Percentiles rank a stretch among this genome's conserved stretches.
Conservation (phyloP, 2,329 filamentous ascomycete genomes). For the Aspergillus calidoustus region DNA sequence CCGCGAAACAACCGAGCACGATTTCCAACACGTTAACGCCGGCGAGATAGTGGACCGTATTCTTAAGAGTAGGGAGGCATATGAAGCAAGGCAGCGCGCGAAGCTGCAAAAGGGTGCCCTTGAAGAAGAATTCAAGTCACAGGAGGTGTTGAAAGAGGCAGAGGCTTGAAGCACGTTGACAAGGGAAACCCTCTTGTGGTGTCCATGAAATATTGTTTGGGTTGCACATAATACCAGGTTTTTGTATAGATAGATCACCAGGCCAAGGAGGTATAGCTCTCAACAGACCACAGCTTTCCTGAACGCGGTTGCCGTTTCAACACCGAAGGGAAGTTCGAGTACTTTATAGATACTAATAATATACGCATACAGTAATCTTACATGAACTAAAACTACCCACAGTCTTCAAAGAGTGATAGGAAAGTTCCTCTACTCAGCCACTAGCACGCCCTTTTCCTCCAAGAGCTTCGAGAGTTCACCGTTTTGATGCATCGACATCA, state of each 20-base stretch:
- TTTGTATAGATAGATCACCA: neutral
- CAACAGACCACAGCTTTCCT: neutral
- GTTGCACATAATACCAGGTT: neutral
- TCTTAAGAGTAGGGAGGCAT: slow-evolving; percentile 80
- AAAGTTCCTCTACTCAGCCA: slow-evolving; percentile 54
- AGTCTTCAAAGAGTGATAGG: neutral
- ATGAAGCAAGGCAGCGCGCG: slow-evolving; percentile 86
- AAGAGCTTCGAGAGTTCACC: slow-evolving; percentile 90
- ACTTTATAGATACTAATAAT: slow-evolving; percentile 4
- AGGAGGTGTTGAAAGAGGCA: slow-evolving; percentile 51
- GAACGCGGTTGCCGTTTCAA: neutral
- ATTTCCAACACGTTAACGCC: slow-evolving; percentile 86
- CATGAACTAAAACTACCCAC: neutral
- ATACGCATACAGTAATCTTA: slow-evolving; percentile 11
- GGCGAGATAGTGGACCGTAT: slow-evolving; percentile 91
- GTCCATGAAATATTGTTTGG: neutral
- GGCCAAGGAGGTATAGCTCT: neutral
- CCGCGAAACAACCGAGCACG: slow-evolving; percentile 74
- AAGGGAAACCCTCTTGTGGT: neutral
- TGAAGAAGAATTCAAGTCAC: slow-evolving; percentile 68
- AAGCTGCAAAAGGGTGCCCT: slow-evolving; percentile 85
- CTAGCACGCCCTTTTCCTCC: slow-evolving; percentile 88
- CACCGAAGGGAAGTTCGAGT: neutral
- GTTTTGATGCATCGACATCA: slow-evolving; percentile 96
- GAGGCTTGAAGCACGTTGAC: neutral